Base-by-base conservation (phyloP, 1,284 basidiomycete species). In the Melampsora larici-populina region DNA sequence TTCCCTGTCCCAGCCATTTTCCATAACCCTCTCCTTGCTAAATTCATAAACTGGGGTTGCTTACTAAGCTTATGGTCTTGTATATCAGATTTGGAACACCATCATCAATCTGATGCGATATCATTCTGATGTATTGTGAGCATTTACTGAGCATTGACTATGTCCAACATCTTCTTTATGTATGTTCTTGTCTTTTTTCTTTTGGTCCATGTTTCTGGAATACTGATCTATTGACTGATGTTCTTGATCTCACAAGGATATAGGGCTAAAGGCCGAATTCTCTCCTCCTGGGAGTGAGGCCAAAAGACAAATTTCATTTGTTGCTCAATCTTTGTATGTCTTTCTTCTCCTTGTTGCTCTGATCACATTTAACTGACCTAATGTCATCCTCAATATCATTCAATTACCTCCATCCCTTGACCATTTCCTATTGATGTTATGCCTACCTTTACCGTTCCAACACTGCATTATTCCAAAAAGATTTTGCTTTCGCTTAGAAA, bases 51-150 rank as follows among this genome's bases (percentile, higher is more conserved):
- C n/a, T n/a, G n/a, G n/a, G n/a, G n/a, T n/a, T n/a, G n/a, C n/a
- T n/a, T n/a, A n/a, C n/a, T 86, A 97, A 97, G 86, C 94, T 94
- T 58, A 97, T 97, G 90, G 94, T 97, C 46, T 87, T 97, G 48
- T 97, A 48, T 96, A 93, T 29, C 94, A 97, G 85, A 93, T 97
- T 79, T 97, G 94, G 94, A 97, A 97, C 84, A 94, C 94, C 51
- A 90, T 97, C 85, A n/a, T n/a, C n/a, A n/a, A n/a, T n/a, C n/a
- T n/a, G n/a, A n/a, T n/a, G n/a, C n/a, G n/a, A n/a, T n/a, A 96
- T 97, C 85, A 97, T 97, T 80, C 96, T 94, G n/a, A 97, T 97
- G 94, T 97, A 97, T 85, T 90, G 94, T 82, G 94, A 97, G 84
- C 15, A n/a, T n/a, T n/a, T n/a, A n/a, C n/a, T n/a, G n/a, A n/a